Evolutionary conservation across 1,284 basidiomycete species (phyloP), one percentile per base, ranked within the genome.

Genomic region (Cryptococcus hybrid): DNA sequence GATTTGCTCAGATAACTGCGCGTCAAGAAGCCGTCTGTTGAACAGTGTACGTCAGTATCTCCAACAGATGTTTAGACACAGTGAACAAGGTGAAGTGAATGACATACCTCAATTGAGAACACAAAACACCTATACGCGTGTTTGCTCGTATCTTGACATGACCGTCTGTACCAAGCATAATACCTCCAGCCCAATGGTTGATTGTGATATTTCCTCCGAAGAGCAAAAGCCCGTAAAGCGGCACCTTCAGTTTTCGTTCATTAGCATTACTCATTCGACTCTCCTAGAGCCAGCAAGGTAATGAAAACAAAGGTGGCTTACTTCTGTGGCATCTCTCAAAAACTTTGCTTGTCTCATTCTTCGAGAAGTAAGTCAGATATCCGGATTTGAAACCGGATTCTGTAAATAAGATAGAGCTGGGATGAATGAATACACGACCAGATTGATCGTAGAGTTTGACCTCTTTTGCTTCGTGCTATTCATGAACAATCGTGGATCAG

Each of bases 261-360:
- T 51, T 38, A 51, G 24, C 35, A 7, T 11, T 30, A 30, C 30
- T 30, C 30, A 30, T 4, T 30, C 30, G 30, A 18, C 9, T 47
- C 11, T 7, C 6, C 46, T 13, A 37, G 18, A 51, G 37, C 39
- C 39, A 12, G 30, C 6, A 11, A 34, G 1, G 3, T 18, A 40
- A 24, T 24, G 18, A 18, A 18, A 18, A 8, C 37, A 36, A 7
- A 43, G n/a, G 37, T 13, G 38, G 56, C 81, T 59, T 61, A 90
- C 89, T 82, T 95, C 89, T 1, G 90, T 94, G 9, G 86, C 91
- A 75, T 94, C 93, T 51, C 91, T 82, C 65, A 97, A 70, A 96
- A 0, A 92, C 82, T 74, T 95, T 94, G 38, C 82, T 86, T n/a
- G 89, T 91, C 78, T 86, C 83, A 57, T 88, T 85, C 77, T 92